phyloP scores from a whole-genome alignment of 805 yeast species.

The Metschnikowia cerradonensis region DNA sequence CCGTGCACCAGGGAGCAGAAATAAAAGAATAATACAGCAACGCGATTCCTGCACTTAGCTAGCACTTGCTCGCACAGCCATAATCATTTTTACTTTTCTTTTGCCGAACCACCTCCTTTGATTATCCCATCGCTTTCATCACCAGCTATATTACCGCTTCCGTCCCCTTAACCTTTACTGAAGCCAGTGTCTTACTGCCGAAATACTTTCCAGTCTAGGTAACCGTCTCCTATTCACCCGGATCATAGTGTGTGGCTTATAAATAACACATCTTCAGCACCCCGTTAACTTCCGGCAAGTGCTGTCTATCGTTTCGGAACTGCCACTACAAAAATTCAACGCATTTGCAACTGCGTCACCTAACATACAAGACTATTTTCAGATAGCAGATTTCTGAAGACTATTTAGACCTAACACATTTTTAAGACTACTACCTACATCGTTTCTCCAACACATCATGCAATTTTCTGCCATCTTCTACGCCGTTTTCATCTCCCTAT shows the following conservation, averaged over 20 bases:
- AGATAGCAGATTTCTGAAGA: neutral
- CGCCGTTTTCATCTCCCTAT: slow-evolving; percentile 7
- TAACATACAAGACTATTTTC: neutral
- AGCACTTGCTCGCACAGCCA: slow-evolving; percentile 2
- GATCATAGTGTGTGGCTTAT: neutral
- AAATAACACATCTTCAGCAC: neutral
- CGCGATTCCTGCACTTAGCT: slow-evolving; percentile 1
- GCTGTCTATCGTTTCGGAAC: neutral
- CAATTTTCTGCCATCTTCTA: slow-evolving; percentile 11
- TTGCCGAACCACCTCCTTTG: neutral
- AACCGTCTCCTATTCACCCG: neutral
- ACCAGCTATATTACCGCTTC: neutral
- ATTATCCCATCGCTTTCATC: neutral
- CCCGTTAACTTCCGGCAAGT: neutral
- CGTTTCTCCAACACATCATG: slow-evolving; percentile 5
- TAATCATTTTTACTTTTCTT: neutral
- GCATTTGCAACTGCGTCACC: too few relatives aligned
- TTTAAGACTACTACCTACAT: too few relatives aligned
- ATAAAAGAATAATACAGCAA: neutral
- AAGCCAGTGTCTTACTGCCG: neutral
- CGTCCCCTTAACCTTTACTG: neutral
- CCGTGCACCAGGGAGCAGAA: neutral
- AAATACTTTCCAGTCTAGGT: neutral
- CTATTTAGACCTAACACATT: neutral
- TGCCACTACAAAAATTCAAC: neutral